Percentiles rank a stretch among this genome's conserved stretches.
Evolutionary conservation across 306 rosid species (phyloP).

Genomic region (Quercus wislizeni): DNA sequence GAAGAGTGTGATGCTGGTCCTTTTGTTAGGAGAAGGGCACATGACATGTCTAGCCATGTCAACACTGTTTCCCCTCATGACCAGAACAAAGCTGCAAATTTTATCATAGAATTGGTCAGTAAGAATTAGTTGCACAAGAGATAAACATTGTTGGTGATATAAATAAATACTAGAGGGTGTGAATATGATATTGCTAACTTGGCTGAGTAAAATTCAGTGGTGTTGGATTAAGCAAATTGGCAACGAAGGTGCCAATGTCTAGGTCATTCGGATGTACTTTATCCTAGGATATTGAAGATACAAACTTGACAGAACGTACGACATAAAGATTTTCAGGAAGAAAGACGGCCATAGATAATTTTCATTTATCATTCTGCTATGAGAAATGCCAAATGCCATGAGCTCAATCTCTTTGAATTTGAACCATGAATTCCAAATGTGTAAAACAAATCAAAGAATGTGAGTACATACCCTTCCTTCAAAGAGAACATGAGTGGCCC

Average conservation of each 20-base stretch:
- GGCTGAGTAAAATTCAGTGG: background rate
- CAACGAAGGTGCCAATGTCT: background rate
- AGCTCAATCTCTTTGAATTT: slow-evolving; percentile 28
- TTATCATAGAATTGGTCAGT: background rate
- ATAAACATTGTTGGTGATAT: slow-evolving; percentile 2
- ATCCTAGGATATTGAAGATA: background rate
- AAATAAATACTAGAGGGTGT: background rate
- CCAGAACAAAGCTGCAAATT: no score
- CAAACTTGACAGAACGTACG: background rate
- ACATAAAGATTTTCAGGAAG: background rate
- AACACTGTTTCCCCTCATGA: no score
- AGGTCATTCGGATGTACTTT: background rate
- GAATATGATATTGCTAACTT: background rate
- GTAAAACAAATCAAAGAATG: slow-evolving; percentile 28
- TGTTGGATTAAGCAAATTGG: background rate
- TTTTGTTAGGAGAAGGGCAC: no score
- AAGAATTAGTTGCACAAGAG: slow-evolving; percentile 6
- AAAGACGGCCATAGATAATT: background rate
- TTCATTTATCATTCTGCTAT: background rate
- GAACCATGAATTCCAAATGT: slow-evolving; percentile 23
- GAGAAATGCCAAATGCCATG: slow-evolving; percentile 1
- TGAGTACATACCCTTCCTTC: slow-evolving; percentile 73
- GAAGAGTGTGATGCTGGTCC: slow-evolving; percentile 67
- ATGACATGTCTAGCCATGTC: no score
- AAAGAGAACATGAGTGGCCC: slow-evolving; percentile 89